Conservation (phyloP, 257 asterid genomes). For the Plectranthus barbatus region DNA sequence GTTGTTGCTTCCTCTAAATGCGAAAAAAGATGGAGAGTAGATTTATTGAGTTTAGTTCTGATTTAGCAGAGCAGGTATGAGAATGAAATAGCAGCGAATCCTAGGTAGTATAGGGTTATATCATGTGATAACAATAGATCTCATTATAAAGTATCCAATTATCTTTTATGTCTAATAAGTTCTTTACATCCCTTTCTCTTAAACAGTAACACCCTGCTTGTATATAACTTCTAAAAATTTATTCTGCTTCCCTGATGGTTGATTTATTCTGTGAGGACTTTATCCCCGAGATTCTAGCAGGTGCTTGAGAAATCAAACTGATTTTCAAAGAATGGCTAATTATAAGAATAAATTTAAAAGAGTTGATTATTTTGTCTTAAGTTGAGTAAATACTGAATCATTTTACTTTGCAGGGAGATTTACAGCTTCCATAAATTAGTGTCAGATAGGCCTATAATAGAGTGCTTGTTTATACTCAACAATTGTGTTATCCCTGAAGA, state of each 20-base stretch:
- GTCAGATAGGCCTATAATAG: constrained; percentile 33
- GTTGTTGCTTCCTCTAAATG: background rate
- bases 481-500: constrained; percentile 50
- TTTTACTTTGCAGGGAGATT: constrained; percentile 59
- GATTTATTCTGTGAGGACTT: too few relatives aligned
- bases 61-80: too few relatives aligned
- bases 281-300: background rate
- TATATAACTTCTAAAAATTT: too few relatives aligned
- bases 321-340: background rate
- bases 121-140: too few relatives aligned
- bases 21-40: background rate
- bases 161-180: too few relatives aligned
- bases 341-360: background rate
- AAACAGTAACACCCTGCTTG: too few relatives aligned
- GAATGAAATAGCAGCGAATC: too few relatives aligned
- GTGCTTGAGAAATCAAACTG: background rate
- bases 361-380: background rate
- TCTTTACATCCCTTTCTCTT: too few relatives aligned
- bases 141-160: too few relatives aligned
- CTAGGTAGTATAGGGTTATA: too few relatives aligned
- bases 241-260: too few relatives aligned
- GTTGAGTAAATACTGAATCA: background rate
- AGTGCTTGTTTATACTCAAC: constrained; percentile 70
- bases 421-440: constrained; percentile 31
- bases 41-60: background rate